phyloP scores from a whole-genome alignment of 805 yeast genomes.

The Millerago galiae region DNA sequence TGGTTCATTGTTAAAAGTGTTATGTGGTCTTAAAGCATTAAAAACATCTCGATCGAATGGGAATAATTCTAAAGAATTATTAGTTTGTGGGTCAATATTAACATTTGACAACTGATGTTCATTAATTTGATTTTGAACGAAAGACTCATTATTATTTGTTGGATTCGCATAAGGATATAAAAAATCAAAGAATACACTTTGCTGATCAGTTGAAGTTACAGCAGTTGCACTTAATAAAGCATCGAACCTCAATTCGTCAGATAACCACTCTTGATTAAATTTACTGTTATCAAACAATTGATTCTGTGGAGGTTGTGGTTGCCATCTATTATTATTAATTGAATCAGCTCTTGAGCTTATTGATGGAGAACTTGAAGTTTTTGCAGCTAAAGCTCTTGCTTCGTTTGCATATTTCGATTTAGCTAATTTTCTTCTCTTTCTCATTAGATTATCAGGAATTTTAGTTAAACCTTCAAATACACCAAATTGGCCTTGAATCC shows the following conservation, averaged over 20 bases:
- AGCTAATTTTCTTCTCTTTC: constrained; percentile 21
- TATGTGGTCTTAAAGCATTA: constrained; percentile 19
- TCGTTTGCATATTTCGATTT: constrained; percentile 19
- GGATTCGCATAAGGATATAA: constrained; percentile 26
- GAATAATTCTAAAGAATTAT: constrained; percentile 6
- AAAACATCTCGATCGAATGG: constrained; percentile 24
- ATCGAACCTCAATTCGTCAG: constrained; percentile 64
- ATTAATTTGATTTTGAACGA: not conserved
- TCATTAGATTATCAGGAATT: constrained; percentile 16
- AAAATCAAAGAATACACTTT: constrained; percentile 47
- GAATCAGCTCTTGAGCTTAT: not conserved
- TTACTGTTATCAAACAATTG: constrained; percentile 15
- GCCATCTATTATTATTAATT: constrained; percentile 5
- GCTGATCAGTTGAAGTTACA: constrained; percentile 44
- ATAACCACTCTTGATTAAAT: constrained; percentile 47
- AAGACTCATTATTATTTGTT: not conserved
- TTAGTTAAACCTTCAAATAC: constrained; percentile 50
- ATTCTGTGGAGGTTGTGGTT: constrained; percentile 11
- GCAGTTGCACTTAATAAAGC: constrained; percentile 73
- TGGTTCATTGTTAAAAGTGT: constrained; percentile 1
- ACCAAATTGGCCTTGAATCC: constrained; percentile 73
- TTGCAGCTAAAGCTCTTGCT: constrained; percentile 5
- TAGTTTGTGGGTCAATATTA: too few relatives aligned
- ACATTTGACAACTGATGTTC: not conserved
- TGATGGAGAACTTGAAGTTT: not conserved